Conservation (phyloP, 1,284 basidiomycete species). For the Coniferiporia sulphurascens region DNA sequence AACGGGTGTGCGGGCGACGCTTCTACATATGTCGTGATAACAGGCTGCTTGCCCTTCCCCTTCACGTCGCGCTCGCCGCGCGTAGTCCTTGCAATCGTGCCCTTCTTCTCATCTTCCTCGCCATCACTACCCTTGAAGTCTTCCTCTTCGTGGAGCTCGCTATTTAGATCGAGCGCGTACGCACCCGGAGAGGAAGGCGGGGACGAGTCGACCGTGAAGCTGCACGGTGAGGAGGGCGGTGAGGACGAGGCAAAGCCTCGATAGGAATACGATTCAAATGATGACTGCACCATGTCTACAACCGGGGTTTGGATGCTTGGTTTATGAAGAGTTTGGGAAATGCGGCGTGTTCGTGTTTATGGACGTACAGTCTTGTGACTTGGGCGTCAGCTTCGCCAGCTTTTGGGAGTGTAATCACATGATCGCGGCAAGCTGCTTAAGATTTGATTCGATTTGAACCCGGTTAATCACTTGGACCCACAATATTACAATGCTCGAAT, state of each 20-base stretch:
- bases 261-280: background rate
- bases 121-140: background rate
- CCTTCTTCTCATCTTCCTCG: background rate
- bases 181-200: conserved; percentile 12
- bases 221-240: conserved; percentile 10
- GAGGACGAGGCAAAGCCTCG: conserved; percentile 9
- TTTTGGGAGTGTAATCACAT: too few species aligned
- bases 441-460: too few species aligned
- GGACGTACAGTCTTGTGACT: too few species aligned
- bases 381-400: too few species aligned
- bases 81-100: background rate
- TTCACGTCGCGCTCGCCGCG: background rate
- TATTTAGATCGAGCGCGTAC: background rate
- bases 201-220: conserved; percentile 15
- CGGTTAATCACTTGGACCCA: too few species aligned
- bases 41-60: background rate
- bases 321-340: too few species aligned
- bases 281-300: background rate
- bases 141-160: background rate
- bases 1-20: conserved; percentile 21
- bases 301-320: background rate
- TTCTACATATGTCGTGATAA: background rate
- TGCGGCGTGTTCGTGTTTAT: too few species aligned
- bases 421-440: too few species aligned
- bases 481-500: too few species aligned